phyloP scores from a whole-genome alignment of 1,284 basidiomycete species.

The Bondarzewia mesenterica region DNA sequence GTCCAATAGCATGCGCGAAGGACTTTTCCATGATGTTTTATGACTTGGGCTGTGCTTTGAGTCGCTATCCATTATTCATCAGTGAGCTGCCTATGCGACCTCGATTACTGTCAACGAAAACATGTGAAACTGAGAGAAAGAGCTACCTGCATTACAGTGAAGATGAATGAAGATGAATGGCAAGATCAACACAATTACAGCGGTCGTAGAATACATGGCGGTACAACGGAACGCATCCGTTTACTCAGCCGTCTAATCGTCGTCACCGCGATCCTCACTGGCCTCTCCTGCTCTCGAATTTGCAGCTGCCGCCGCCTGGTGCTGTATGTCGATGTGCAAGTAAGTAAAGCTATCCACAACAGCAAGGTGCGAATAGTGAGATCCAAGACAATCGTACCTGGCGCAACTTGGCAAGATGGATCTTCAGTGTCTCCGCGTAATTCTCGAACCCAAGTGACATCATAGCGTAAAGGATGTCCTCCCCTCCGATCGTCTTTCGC shows the following conservation, averaged over 20 bases:
- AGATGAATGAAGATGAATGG: not conserved
- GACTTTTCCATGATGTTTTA: not conserved
- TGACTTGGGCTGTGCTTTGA: not conserved
- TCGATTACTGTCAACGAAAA: not conserved
- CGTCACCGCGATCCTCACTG: conserved; percentile 5
- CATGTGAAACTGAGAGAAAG: not conserved
- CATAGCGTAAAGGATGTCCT: conserved; percentile 88
- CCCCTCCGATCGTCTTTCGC: conserved; percentile 83
- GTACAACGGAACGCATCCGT: not conserved
- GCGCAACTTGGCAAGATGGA: conserved; percentile 83
- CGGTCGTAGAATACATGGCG: too few species aligned
- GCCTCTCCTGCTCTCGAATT: conserved; percentile 9
- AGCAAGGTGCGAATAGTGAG: not conserved
- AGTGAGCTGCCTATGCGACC: not conserved
- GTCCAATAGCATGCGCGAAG: not conserved
- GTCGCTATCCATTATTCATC: not conserved
- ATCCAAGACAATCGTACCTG: conserved; percentile 45
- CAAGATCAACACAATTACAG: not conserved
- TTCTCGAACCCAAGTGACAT: conserved; percentile 89
- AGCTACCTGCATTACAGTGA: too few species aligned
- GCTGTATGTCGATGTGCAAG: conserved; percentile 2
- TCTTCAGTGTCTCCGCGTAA: conserved; percentile 85
- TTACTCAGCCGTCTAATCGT: conserved; percentile 4
- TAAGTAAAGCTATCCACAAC: not conserved
- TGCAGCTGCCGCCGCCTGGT: conserved; percentile 9